phyloP scores from a whole-genome alignment of 108 stramenopile genomes.

The Nitzschia inconspicua region DNA sequence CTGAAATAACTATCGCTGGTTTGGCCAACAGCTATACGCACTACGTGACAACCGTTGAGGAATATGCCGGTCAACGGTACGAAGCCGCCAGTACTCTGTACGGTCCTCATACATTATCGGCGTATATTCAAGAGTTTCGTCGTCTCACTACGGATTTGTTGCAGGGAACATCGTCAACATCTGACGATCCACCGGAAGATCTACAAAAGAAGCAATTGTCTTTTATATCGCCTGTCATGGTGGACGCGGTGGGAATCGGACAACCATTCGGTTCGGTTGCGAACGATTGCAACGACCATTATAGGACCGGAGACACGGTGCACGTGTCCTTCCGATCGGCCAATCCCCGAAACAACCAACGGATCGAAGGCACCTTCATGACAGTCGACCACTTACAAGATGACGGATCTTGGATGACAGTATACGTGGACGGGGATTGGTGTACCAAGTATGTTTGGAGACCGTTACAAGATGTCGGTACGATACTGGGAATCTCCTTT shows the following conservation, averaged over 20 bases:
- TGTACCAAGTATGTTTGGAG: conserved; percentile 43
- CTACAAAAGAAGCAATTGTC: conserved; percentile 28
- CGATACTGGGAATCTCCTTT: conserved; percentile 21
- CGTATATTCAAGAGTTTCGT: conserved; percentile 48
- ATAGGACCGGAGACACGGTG: conserved; percentile 18
- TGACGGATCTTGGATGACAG: conserved; percentile 23
- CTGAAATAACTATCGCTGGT: conserved; percentile 50
- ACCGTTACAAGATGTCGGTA: no score
- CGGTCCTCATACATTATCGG: conserved; percentile 52
- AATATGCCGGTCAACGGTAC: conserved; percentile 61
- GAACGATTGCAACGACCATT: conserved; percentile 27
- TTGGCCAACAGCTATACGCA: conserved; percentile 54
- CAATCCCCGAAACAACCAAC: conserved; percentile 58
- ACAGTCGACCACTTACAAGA: conserved; percentile 30
- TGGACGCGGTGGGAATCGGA: conserved; percentile 40
- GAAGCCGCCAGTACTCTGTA: conserved; percentile 60
- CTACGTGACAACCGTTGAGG: conserved; percentile 59
- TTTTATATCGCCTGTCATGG: conserved; percentile 27
- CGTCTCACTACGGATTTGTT: conserved; percentile 36
- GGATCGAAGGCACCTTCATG: conserved; percentile 41
- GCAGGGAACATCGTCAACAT: conserved; percentile 1
- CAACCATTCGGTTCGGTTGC: conserved; percentile 24
- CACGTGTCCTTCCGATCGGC: conserved; percentile 42
- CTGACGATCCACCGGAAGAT: conserved; percentile 32
- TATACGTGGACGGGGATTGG: conserved; percentile 49